These are phyloP conservation scores for Cutaneotrichosporon cavernicola DNA, from an alignment of 1,284 basidiomycete genomes.

Conservation along the genomic window DNA sequence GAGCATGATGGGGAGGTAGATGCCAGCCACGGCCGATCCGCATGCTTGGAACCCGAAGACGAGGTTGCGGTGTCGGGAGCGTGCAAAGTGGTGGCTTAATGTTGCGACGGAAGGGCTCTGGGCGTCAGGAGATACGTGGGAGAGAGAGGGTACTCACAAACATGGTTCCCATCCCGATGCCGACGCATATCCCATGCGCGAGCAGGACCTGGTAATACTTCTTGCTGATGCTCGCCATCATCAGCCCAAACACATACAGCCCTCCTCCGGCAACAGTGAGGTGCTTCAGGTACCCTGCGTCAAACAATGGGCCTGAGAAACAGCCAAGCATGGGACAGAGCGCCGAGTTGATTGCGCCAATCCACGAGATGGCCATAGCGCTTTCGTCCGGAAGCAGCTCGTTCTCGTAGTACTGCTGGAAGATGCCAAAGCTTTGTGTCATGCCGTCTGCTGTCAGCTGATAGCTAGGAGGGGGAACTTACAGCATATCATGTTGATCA, in stretches of 20 bases:
- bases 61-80: conserved; percentile 42
- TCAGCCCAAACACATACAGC: conserved; percentile 58
- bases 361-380: conserved; percentile 59
- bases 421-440: conserved; percentile 43
- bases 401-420: conserved; percentile 37
- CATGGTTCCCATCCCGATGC: conserved; percentile 53
- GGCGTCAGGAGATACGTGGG: background rate
- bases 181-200: conserved; percentile 34
- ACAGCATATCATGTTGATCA: conserved; percentile 41
- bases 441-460: conserved; percentile 36
- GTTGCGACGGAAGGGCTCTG: conserved; percentile 55
- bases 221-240: conserved; percentile 61
- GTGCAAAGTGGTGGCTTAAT: conserved; percentile 58
- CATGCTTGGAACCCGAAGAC: conserved; percentile 44
- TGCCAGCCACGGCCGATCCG: conserved; percentile 51
- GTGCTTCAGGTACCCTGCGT: conserved; percentile 60
- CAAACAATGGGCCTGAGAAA: conserved; percentile 62
- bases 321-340: conserved; percentile 55
- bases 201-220: conserved; percentile 59
- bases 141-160: conserved; percentile 36
- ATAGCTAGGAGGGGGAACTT: conserved; percentile 8
- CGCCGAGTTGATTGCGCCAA: conserved; percentile 66
- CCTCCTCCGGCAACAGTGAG: conserved; percentile 56
- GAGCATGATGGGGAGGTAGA: conserved; percentile 57
- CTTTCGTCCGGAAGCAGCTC: conserved; percentile 22